A percentile compares a stretch with the other conserved stretches of the same genome.
These are phyloP conservation scores for Byssothecium circinans DNA, from an alignment of 2,329 filamentous ascomycete species.

Conservation along the genomic window DNA sequence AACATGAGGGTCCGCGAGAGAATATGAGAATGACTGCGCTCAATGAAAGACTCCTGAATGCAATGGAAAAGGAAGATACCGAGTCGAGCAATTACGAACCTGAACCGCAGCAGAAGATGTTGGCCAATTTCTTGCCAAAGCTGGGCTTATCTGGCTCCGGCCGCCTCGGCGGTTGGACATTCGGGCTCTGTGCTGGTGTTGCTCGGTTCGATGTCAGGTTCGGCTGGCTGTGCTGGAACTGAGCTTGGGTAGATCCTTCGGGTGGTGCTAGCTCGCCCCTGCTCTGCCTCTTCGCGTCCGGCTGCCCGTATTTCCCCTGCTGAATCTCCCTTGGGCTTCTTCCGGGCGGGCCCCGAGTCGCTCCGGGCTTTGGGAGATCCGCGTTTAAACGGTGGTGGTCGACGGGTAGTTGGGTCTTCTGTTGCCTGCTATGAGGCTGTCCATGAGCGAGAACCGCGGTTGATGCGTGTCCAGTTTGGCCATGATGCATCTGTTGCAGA, in stretches of 20 bases:
- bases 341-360: conserved; percentile 54
- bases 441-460: conserved; percentile 79
- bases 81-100: conserved; percentile 23
- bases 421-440: conserved; percentile 62
- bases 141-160: conserved; percentile 68
- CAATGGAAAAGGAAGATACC: conserved; percentile 29
- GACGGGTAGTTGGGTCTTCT: conserved; percentile 52
- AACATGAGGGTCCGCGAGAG: conserved; percentile 25
- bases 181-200: conserved; percentile 45
- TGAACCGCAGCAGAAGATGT: conserved; percentile 78
- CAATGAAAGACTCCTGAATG: conserved; percentile 40
- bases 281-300: conserved; percentile 65
- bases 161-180: conserved; percentile 57
- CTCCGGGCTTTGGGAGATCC: conserved; percentile 62
- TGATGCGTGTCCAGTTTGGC: conserved; percentile 78
- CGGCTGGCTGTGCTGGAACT: conserved; percentile 93
- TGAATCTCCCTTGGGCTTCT: conserved; percentile 40
- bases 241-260: conserved; percentile 88
- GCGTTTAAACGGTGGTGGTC: conserved; percentile 50
- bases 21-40: conserved; percentile 26
- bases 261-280: conserved; percentile 79
- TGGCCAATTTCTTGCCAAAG: conserved; percentile 90
- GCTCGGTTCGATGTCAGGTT: conserved; percentile 71
- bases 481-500: conserved; percentile 73
- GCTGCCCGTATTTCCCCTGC: conserved; percentile 22